These are phyloP conservation scores for Phoma sp. DNA, from an alignment of 2,329 filamentous ascomycete genomes.

Conservation along the genomic window DNA sequence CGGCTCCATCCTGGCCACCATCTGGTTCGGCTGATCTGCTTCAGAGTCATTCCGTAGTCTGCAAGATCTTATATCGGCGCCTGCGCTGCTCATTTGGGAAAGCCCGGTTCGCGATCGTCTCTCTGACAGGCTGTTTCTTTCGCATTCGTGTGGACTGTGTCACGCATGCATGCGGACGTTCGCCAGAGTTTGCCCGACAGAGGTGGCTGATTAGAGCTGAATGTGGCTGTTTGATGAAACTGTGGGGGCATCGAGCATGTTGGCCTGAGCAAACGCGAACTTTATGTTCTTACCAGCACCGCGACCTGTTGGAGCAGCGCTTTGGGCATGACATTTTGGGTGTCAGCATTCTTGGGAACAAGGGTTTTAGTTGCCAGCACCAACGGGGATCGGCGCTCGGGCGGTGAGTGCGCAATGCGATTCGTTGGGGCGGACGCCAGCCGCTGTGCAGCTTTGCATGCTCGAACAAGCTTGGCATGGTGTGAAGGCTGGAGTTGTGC, in stretches of 20 bases:
- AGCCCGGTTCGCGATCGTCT: constrained; percentile 29
- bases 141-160: constrained; percentile 30
- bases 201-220: not conserved
- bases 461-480: constrained; percentile 33
- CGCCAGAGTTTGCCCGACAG: constrained; percentile 19
- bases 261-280: not conserved
- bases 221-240: not conserved
- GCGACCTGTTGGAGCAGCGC: not conserved
- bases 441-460: constrained; percentile 32
- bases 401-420: constrained; percentile 23
- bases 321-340: constrained; percentile 13
- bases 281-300: constrained; percentile 3
- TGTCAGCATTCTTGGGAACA: constrained; percentile 23
- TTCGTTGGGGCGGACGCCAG: constrained; percentile 33
- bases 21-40: constrained; percentile 44
- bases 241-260: constrained; percentile 2
- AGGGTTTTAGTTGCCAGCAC: constrained; percentile 32
- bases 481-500: constrained; percentile 39
- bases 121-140: constrained; percentile 26
- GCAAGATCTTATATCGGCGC: constrained; percentile 30
- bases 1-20: constrained; percentile 30
- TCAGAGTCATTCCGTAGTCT: constrained; percentile 27
- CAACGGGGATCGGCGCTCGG: constrained; percentile 42
- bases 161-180: constrained; percentile 15
- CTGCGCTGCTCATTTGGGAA: constrained; percentile 30